Evolutionary conservation across 2,329 filamentous ascomycete genomes (phyloP).

Genomic region (Sclerotinia trifoliorum): DNA sequence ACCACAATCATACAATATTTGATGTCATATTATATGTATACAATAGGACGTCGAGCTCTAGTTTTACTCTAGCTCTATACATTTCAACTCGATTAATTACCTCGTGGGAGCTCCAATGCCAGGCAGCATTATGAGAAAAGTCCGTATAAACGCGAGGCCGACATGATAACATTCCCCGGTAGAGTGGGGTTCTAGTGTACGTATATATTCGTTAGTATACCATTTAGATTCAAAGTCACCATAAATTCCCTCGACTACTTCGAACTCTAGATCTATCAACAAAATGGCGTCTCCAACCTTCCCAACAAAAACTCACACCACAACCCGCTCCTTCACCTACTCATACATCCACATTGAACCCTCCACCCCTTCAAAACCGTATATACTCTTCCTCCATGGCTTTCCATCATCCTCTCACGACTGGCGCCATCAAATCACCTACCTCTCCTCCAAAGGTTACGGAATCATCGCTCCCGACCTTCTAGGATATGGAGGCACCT

Average conservation of each 20-base stretch:
- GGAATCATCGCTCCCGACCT: constrained; percentile 47
- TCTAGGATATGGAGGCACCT: constrained; percentile 43
- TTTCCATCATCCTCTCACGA: constrained; percentile 49
- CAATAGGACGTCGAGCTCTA: too few species aligned
- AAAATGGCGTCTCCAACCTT: background rate
- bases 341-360: constrained; percentile 11
- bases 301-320: background rate
- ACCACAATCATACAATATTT: background rate
- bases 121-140: too few species aligned
- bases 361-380: background rate
- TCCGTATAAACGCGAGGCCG: too few species aligned
- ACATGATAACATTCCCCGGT: too few species aligned
- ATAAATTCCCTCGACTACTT: background rate
- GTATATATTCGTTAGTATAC: background rate
- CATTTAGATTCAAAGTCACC: background rate
- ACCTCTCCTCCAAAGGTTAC: constrained; percentile 40
- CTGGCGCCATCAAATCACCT: constrained; percentile 39
- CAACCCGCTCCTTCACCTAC: constrained; percentile 9
- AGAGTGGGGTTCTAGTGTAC: background rate
- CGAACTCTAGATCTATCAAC: background rate
- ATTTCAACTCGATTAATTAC: too few species aligned
- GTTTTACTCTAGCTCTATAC: too few species aligned
- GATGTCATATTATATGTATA: background rate
- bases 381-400: constrained; percentile 49
- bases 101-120: too few species aligned